phyloP scores from a whole-genome alignment of 169 alveolate genomes.

The Eimeria zaria region DNA sequence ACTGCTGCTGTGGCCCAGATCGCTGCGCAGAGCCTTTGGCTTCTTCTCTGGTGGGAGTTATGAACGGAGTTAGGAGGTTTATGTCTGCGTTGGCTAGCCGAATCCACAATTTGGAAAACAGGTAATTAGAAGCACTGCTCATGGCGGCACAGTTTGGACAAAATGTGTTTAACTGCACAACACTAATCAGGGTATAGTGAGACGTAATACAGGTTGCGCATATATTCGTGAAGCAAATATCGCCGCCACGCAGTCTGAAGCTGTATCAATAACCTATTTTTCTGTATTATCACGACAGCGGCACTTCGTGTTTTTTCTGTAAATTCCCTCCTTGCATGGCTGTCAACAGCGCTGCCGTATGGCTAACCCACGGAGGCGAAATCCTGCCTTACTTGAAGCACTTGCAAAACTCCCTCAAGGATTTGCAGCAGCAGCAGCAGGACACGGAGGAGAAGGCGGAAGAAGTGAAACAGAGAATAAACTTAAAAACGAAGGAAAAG shows the following conservation, averaged over 20 bases:
- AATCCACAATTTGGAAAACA: slow-evolving; percentile 42
- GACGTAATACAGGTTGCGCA: background rate
- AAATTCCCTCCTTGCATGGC: background rate
- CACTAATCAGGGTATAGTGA: background rate
- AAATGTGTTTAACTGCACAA: background rate
- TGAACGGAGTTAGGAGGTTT: background rate
- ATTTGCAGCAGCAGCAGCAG: slow-evolving; percentile 34
- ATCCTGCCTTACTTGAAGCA: slow-evolving; percentile 37
- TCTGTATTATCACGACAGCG: background rate
- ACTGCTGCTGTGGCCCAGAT: background rate
- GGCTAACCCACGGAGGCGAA: slow-evolving; percentile 69
- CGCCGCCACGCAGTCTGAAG: background rate
- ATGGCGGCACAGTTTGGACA: background rate
- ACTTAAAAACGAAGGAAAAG: background rate
- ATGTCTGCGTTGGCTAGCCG: slow-evolving; percentile 34
- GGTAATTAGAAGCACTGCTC: background rate
- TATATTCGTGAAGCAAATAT: background rate
- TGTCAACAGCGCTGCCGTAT: slow-evolving; percentile 32
- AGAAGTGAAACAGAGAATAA: slow-evolving; percentile 21
- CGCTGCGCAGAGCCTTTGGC: slow-evolving; percentile 32
- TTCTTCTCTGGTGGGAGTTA: background rate
- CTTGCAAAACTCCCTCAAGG: slow-evolving; percentile 30
- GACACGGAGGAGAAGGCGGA: background rate
- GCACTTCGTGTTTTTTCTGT: background rate
- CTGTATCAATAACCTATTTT: background rate